A percentile compares a stretch with the other conserved stretches of the same genome.
These are phyloP conservation scores for Hymenoscyphus linearis DNA, from an alignment of 2,329 filamentous ascomycete species.

Conservation along the genomic window DNA sequence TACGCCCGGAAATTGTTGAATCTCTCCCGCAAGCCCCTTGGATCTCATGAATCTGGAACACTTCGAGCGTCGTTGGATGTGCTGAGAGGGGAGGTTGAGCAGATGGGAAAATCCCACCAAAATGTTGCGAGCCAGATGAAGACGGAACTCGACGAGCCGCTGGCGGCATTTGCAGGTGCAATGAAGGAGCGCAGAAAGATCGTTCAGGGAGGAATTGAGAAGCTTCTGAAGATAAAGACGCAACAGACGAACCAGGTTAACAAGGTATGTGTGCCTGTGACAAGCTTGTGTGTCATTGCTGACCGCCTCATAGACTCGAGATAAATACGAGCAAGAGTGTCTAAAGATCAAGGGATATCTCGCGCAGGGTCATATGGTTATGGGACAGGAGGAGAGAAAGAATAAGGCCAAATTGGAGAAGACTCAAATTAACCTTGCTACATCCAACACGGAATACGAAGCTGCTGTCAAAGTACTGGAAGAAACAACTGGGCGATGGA, in stretches of 20 bases:
- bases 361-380: conserved; percentile 98
- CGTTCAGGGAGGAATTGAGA: conserved; percentile 89
- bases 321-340: conserved; percentile 95
- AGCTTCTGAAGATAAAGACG: conserved; percentile 85
- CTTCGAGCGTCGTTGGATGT: conserved; percentile 81
- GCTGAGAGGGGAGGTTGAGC: conserved; percentile 81
- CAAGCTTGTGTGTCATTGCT: conserved; percentile 14
- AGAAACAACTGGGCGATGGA: conserved; percentile 93
- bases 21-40: conserved; percentile 81
- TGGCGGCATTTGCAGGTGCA: conserved; percentile 84
- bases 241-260: conserved; percentile 88
- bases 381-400: conserved; percentile 98
- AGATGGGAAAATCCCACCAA: conserved; percentile 90
- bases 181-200: conserved; percentile 98
- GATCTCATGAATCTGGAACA: conserved; percentile 80
- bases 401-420: conserved; percentile 99
- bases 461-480: conserved; percentile 87
- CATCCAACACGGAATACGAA: conserved; percentile 90
- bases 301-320: conserved; percentile 58
- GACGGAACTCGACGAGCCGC: conserved; percentile 86
- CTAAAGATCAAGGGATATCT: conserved; percentile 98
- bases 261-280: conserved; percentile 55
- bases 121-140: conserved; percentile 92
- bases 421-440: conserved; percentile 90
- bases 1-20: conserved; percentile 85